Base-by-base conservation (phyloP, 2,329 filamentous ascomycete genomes). In the Raffaelea arxii region DNA sequence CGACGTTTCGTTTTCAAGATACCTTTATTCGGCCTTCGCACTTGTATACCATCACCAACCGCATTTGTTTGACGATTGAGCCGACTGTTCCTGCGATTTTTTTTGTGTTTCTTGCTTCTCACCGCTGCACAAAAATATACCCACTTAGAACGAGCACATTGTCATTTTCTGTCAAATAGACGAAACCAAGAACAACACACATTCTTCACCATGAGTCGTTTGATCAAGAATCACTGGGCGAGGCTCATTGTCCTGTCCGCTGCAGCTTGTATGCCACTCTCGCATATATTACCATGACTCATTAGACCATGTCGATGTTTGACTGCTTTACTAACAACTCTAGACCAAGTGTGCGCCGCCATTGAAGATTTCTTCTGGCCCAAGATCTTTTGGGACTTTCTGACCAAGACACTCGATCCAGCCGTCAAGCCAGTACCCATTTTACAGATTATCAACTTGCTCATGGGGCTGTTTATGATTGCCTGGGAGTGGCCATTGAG, bases 161-260 rank as follows among this genome's bases (percentile, higher is more conserved):
- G 4, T 21, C 19, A 16, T 39, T 39, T 39, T 22, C 23, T 11
- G 6, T 41, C 36, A 46, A 30, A 36, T 48, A 43, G 27, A 30
- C 47, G 18, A 38, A n/a, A 23, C 24, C 30, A 46, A 41, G 46
- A 47, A 40, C 47, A 41, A 50, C 24, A 42, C 35, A 47, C 41
- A n/a, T n/a, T n/a, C n/a, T 54, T 42, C 65, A 70, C 55, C 53
- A 98, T 98, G 92, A 92, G 92, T 66, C 92, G 84, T 69, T 82
- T 98, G 62, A 97, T 98, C 72, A 98, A 98, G 77, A 97, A 97
- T 72, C 92, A 98, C 73, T 95, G 88, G 88, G 92, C 89, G 56
- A 84, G 92, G 51, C 82, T 98, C 59, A 92, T 98, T 61, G 77
- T 94, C 66, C 72, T 98, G 62, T 87, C 86, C 24, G 88, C 92